Conservation (phyloP, 2,329 filamentous ascomycete species). For the Fusarium palustre region DNA sequence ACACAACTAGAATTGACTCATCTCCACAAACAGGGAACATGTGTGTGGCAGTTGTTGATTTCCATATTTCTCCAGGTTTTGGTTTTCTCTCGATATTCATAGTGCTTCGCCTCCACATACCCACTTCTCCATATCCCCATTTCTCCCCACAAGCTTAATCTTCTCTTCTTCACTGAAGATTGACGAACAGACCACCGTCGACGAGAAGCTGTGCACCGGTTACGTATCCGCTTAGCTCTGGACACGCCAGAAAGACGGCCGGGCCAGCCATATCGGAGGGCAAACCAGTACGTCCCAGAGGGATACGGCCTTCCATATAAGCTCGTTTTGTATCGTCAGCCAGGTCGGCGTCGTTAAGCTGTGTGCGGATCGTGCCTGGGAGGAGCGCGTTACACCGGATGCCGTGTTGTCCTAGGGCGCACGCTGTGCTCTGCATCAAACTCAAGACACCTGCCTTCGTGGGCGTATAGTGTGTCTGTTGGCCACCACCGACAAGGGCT, state of each 20-base stretch:
- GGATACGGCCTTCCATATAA: slow-evolving; percentile 84
- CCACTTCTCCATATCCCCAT: slow-evolving; percentile 26
- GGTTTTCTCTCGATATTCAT: slow-evolving; percentile 1
- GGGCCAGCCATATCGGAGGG: slow-evolving; percentile 83
- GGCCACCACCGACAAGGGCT: slow-evolving; percentile 80
- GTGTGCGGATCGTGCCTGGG: slow-evolving; percentile 85
- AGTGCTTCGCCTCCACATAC: slow-evolving; percentile 23
- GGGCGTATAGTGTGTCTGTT: slow-evolving; percentile 87
- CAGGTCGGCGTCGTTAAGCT: slow-evolving; percentile 86
- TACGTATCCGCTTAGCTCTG: slow-evolving; percentile 82
- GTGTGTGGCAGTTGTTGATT: slow-evolving; percentile 5
- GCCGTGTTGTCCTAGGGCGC: slow-evolving; percentile 78
- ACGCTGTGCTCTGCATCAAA: slow-evolving; percentile 85
- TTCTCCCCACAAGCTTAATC: slow-evolving; percentile 36
- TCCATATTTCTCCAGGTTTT: slow-evolving; percentile 18
- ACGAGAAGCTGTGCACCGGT: slow-evolving; percentile 86
- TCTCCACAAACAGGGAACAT: slow-evolving; percentile 23
- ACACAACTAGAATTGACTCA: slow-evolving; percentile 9
- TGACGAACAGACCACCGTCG: slow-evolving; percentile 90
- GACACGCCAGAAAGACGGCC: slow-evolving; percentile 85
- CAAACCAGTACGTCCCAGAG: slow-evolving; percentile 78
- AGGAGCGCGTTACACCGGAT: slow-evolving; percentile 88
- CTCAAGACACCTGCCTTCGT: slow-evolving; percentile 86
- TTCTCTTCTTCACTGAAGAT: slow-evolving; percentile 72
- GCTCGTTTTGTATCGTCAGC: slow-evolving; percentile 84